Conservation (phyloP, 805 yeast species). For the Starmerella gropengiesseri region DNA sequence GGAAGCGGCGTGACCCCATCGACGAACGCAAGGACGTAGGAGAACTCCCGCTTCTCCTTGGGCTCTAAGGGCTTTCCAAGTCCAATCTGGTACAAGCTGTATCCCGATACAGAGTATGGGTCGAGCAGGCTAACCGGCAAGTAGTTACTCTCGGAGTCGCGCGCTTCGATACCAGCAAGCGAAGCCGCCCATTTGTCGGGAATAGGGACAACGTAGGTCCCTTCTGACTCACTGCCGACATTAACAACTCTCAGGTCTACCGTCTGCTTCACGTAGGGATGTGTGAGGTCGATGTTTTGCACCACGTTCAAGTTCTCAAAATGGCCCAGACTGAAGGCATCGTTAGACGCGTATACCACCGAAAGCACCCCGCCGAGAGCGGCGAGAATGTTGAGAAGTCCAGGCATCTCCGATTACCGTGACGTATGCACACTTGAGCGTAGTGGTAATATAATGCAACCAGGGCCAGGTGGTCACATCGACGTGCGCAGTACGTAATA, state of each 20-base stretch:
- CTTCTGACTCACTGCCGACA: constrained; percentile 42
- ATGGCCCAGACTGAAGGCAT: constrained; percentile 5
- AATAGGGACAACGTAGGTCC: constrained; percentile 47
- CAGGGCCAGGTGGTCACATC: too few species aligned
- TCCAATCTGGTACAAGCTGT: constrained; percentile 33
- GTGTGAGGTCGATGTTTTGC: constrained; percentile 53
- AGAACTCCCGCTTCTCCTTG: constrained; percentile 40
- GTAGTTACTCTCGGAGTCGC: constrained; percentile 25
- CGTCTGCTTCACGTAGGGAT: constrained; percentile 55
- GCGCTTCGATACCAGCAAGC: constrained; percentile 39
- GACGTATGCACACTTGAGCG: neutral
- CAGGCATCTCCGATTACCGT: neutral
- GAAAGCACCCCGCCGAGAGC: neutral
- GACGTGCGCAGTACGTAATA: too few species aligned
- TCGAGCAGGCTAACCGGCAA: constrained; percentile 10
- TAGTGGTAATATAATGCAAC: too few species aligned
- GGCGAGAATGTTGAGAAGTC: neutral
- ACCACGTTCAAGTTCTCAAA: constrained; percentile 41
- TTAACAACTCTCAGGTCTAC: constrained; percentile 49
- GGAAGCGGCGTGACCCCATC: constrained; percentile 55
- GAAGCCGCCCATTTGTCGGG: constrained; percentile 38
- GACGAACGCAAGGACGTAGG: constrained; percentile 23
- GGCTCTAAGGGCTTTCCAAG: constrained; percentile 63
- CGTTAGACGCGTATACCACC: neutral
- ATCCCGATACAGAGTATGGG: constrained; percentile 27